Evolutionary conservation across 106 monocot species (phyloP).

Genomic region (Alisma plantagoaquatica): DNA sequence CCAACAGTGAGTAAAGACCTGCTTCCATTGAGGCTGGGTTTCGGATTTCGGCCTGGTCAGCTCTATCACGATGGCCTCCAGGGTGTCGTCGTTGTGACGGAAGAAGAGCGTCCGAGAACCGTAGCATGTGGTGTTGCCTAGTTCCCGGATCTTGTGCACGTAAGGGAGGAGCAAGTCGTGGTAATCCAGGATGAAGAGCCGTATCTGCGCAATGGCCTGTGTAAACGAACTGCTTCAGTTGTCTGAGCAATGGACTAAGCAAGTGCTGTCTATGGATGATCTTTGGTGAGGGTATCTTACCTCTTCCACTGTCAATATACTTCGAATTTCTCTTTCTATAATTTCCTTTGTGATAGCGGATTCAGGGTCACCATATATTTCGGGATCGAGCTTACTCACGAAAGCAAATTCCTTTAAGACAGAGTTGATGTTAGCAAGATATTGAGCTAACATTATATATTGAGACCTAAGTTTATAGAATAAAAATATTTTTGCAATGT

Average conservation of each 20-base stretch:
- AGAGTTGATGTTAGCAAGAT: too few species aligned
- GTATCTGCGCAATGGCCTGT: constrained; percentile 66
- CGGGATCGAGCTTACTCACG: constrained; percentile 79
- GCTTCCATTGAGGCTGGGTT: constrained; percentile 18
- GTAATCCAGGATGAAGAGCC: constrained; percentile 67
- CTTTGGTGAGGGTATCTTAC: too few species aligned
- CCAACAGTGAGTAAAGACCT: constrained; percentile 67
- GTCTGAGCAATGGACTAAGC: too few species aligned
- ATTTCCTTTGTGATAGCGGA: constrained; percentile 83
- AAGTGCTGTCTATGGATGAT: too few species aligned
- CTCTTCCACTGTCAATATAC: constrained; percentile 82
- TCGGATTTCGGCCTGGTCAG: constrained; percentile 46
- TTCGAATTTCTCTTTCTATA: constrained; percentile 52
- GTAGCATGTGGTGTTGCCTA: constrained; percentile 70
- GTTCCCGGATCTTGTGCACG: constrained; percentile 74
- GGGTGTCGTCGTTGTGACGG: constrained; percentile 44
- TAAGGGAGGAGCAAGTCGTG: constrained; percentile 85
- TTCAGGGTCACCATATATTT: constrained; percentile 60
- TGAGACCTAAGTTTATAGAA: too few species aligned
- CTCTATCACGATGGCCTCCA: constrained; percentile 86
- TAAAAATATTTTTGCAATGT: too few species aligned
- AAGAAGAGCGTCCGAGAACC: constrained; percentile 87
- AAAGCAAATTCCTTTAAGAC: constrained; percentile 61
- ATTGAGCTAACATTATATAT: too few species aligned
- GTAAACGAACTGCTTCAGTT: not conserved